phyloP scores from a whole-genome alignment of 805 yeast species.

The Sugiyamaella marilandica region DNA sequence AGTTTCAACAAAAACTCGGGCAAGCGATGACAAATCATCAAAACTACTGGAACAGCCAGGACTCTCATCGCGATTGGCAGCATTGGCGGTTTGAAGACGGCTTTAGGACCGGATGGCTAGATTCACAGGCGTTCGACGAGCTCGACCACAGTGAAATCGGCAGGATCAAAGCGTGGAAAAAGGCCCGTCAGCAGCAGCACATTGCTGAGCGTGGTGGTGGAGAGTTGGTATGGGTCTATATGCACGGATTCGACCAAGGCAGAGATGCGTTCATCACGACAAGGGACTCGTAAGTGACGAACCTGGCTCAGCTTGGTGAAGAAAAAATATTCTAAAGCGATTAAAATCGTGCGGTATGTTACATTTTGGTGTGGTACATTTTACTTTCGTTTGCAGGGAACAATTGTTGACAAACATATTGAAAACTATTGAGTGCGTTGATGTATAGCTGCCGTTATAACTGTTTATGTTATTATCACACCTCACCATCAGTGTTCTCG shows the following conservation, averaged over 20 bases:
- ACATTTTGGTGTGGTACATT: too few species aligned
- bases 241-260: constrained; percentile 75
- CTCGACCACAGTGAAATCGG: constrained; percentile 73
- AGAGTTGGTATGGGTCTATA: constrained; percentile 78
- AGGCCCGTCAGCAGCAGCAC: constrained; percentile 61
- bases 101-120: constrained; percentile 68
- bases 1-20: constrained; percentile 39
- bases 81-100: constrained; percentile 81
- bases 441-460: too few species aligned
- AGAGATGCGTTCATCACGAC: constrained; percentile 34
- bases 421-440: too few species aligned
- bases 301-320: too few species aligned
- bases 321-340: too few species aligned
- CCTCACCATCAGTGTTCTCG: too few species aligned
- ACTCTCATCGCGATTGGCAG: constrained; percentile 60
- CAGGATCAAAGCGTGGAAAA: constrained; percentile 63
- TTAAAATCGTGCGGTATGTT: too few species aligned
- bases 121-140: constrained; percentile 60
- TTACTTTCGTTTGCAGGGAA: too few species aligned
- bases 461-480: too few species aligned
- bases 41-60: constrained; percentile 62
- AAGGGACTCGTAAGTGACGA: neutral
- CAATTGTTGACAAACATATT: too few species aligned
- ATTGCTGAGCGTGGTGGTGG: constrained; percentile 48
- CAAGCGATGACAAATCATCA: constrained; percentile 44